Percentiles rank a stretch among this genome's conserved stretches.
Evolutionary conservation across 805 yeast species (phyloP).

Genomic region (Yarrowia sp.): DNA sequence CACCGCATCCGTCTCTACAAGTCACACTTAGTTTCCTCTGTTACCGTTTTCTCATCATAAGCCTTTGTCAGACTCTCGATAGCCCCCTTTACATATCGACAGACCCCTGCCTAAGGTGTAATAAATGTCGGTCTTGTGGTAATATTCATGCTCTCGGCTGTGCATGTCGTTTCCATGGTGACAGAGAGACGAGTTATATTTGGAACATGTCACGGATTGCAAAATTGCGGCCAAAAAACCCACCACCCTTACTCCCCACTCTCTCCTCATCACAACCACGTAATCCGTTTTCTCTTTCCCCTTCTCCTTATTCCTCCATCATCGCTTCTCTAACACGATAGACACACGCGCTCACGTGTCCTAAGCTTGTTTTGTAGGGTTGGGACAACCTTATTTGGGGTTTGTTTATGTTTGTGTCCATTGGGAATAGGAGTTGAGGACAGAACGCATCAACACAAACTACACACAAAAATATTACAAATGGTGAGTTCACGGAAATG

Average conservation of each 20-base stretch:
- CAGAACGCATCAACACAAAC: slow-evolving; percentile 29
- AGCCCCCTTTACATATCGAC: slow-evolving; percentile 9
- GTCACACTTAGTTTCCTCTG: too few species aligned
- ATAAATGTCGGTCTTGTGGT: neutral
- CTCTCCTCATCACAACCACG: too few species aligned
- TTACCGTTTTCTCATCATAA: neutral
- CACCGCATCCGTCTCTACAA: too few species aligned
- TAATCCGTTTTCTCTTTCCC: too few species aligned
- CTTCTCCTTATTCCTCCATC: neutral
- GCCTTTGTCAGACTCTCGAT: neutral
- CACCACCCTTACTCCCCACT: too few species aligned
- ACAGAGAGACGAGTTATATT: neutral
- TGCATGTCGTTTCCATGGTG: slow-evolving; percentile 22
- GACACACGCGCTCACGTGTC: slow-evolving; percentile 33
- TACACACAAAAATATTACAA: slow-evolving; percentile 33
- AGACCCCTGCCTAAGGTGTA: slow-evolving; percentile 17
- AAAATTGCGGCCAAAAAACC: too few species aligned
- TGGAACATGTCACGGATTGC: too few species aligned
- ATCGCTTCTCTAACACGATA: slow-evolving; percentile 3
- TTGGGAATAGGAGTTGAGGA: slow-evolving; percentile 34
- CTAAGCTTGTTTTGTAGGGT: slow-evolving; percentile 18
- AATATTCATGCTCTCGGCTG: slow-evolving; percentile 23
- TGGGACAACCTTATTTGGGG: neutral
- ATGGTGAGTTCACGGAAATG: slow-evolving; percentile 30
- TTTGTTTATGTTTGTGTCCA: slow-evolving; percentile 36